Evolutionary conservation across 345 rosid species (phyloP), one percentile per base, ranked within the genome.

Genomic region (Clarkia xantiana): DNA sequence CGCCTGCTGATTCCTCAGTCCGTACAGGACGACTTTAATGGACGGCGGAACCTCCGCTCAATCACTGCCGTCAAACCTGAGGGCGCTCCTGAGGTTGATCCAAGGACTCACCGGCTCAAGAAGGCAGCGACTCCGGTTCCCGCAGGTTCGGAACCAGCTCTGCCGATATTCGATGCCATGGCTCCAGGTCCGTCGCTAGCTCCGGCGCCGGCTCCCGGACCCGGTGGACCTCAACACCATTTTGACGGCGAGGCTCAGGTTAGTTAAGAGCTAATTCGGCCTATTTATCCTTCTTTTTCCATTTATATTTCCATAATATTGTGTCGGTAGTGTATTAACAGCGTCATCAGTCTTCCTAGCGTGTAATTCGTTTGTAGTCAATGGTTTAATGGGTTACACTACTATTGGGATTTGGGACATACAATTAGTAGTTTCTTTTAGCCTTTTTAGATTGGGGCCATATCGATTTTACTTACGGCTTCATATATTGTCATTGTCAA

Each of bases 191-290:
- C 76, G 4, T 55, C 62, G 2, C 66, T 67, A 2, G 76, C 82
- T 42, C 78, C 82, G 2, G 78, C 81, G 8, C 78, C 81, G 11
- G 81, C 81, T 3, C 78, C 81, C 1, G 81, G 77, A 2, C 81
- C 77, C 3, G 81, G 81, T 0, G 82, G 82, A n/a, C 72, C 70
- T 0, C 74, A 55, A 49, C 53, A 65, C 45, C 72, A 76, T 57
- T 73, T 73, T 59, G 66, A 76, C 47, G 82, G 76, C 14, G 72
- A 71, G 56, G 58, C 51, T 25, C 79, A 77, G 62, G 82, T 77
- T n/a, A 66, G 53, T 29, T 40, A 17, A 13, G 16, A 25, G 12
- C 17, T 48, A 48, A 13, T 14, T 48, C 34, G 23, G 34, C 7
- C 8, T 0, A 48, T 23, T 11, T 13, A 25, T n/a, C 5, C 36